These are phyloP conservation scores for Lasiosphaeria hispida DNA, from an alignment of 495 filamentous ascomycete species.

Conservation along the genomic window DNA sequence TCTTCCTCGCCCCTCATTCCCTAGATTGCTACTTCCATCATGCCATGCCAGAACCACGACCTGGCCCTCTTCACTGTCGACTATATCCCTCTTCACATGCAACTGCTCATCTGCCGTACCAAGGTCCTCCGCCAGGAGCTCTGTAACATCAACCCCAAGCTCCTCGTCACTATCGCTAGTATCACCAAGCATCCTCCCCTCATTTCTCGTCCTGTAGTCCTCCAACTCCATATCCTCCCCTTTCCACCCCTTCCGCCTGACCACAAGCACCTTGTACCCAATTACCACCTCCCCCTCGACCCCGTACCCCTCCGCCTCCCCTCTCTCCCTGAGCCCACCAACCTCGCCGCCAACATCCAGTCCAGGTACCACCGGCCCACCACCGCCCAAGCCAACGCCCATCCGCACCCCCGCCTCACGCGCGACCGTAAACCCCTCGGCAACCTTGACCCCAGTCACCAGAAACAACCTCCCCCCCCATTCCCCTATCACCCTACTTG, in stretches of 20 bases:
- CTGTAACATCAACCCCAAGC: neutral
- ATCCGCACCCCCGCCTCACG: neutral
- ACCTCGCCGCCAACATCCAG: neutral
- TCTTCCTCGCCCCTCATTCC: no score
- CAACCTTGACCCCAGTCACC: no score
- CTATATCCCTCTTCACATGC: neutral
- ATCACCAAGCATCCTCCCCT: slow-evolving; percentile 3
- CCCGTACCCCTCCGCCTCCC: neutral
- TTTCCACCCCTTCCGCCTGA: slow-evolving; percentile 1
- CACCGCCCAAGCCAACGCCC: neutral
- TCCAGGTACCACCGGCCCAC: neutral
- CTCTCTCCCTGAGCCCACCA: neutral
- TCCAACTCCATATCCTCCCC: neutral
- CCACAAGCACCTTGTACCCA: neutral
- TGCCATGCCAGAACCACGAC: neutral
- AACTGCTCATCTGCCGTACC: neutral
- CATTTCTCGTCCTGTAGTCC: slow-evolving; percentile 1
- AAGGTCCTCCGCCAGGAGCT: neutral
- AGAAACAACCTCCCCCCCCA: no score
- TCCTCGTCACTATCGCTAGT: neutral
- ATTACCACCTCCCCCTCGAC: slow-evolving; percentile 2
- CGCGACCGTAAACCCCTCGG: no score
- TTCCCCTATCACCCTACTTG: no score
- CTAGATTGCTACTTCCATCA: neutral
- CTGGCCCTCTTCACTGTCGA: slow-evolving; percentile 5